Evolutionary conservation across 2,329 filamentous ascomycete genomes (phyloP), one percentile per base, ranked within the genome.

Genomic region (Paramyrothecium sp.): DNA sequence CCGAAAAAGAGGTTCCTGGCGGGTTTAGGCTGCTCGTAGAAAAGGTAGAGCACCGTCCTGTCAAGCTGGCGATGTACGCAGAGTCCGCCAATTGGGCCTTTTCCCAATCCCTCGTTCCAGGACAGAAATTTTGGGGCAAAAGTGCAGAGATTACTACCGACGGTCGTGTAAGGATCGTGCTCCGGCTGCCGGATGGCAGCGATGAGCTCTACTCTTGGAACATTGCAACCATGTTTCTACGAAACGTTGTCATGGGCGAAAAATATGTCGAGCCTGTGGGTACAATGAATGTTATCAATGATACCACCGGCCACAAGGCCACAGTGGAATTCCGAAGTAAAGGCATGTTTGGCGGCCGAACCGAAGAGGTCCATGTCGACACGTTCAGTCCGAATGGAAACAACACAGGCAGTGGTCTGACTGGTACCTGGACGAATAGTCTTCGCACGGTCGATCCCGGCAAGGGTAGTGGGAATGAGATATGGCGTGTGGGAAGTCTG

Each of bases 41-140:
- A 71, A 99, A 99, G 73, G 91, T 99, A 8, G 90, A 87, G 17
- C 95, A 99, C 72, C 89, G 95, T 3, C 95, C 95, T 0, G 91
- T 99, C 16, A 88, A 93, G 61, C 86, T 98, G 67, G 95, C 95
- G 7, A 94, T 93, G 78, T 93, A 98, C 72, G 95, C 94, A 4
- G 95, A 99, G 71, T 87, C 90, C 44, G 83, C 86, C 44, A 80
- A 84, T 57, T 99, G 95, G 95, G 92, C 89, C 2, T 88, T 97
- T 60, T 83, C 91, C 1, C 95, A 98, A 70, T 91, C 89, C 4
- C 91, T 95, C 0, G 88, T 90, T 56, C 95, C 95, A 0, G 89
- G 89, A 21, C 94, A 99, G 70, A 98, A 98, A 71, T 99, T 99
- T 78, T 98, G 95, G 95, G 95, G 95, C 56, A 98, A 98, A 78